Percentiles rank a stretch among this genome's conserved stretches.
These are phyloP conservation scores for Haematococcus lacustris DNA, from an alignment of 139 green algal genomes.

Conservation along the genomic window DNA sequence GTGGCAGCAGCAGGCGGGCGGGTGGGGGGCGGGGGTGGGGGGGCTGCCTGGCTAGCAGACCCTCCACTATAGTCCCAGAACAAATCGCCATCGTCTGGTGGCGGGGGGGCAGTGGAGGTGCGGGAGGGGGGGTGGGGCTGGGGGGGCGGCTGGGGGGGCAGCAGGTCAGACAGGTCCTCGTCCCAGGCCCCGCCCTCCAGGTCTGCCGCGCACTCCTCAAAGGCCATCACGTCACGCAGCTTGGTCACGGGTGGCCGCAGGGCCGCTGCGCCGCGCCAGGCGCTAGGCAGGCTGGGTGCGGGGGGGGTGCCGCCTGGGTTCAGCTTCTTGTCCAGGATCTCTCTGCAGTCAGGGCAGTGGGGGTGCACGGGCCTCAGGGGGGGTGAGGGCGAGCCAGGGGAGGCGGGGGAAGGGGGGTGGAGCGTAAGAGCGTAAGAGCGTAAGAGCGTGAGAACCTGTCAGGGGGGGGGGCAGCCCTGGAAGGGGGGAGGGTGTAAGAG, in stretches of 20 bases:
- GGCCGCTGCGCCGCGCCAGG: conserved; percentile 22
- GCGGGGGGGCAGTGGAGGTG: no score
- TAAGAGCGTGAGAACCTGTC: no score
- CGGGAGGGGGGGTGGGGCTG: conserved; percentile 6
- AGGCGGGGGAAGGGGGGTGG: no score
- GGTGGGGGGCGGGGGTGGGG: no score
- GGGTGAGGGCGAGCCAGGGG: no score
- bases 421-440: no score
- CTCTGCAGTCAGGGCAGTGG: conserved; percentile 10
- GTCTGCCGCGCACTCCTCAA: conserved; percentile 40
- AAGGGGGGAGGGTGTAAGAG: no score
- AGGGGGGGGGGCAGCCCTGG: no score
- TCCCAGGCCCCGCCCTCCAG: conserved; percentile 43
- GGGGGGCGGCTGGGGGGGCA: conserved; percentile 5
- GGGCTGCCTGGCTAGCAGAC: no score
- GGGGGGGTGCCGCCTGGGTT: neutral
- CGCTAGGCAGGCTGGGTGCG: neutral
- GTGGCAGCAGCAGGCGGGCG: no score
- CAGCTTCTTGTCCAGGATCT: conserved; percentile 25
- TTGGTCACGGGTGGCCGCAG: conserved; percentile 5
- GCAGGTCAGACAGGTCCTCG: conserved; percentile 33
- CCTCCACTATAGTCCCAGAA: conserved; percentile 78
- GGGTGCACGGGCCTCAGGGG: no score
- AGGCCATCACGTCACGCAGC: conserved; percentile 29
- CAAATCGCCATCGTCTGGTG: conserved; percentile 39